A percentile compares a stretch with the other conserved stretches of the same genome.
These are phyloP conservation scores for Penicillium egyptiacum DNA, from an alignment of 495 filamentous ascomycete genomes.

Conservation along the genomic window DNA sequence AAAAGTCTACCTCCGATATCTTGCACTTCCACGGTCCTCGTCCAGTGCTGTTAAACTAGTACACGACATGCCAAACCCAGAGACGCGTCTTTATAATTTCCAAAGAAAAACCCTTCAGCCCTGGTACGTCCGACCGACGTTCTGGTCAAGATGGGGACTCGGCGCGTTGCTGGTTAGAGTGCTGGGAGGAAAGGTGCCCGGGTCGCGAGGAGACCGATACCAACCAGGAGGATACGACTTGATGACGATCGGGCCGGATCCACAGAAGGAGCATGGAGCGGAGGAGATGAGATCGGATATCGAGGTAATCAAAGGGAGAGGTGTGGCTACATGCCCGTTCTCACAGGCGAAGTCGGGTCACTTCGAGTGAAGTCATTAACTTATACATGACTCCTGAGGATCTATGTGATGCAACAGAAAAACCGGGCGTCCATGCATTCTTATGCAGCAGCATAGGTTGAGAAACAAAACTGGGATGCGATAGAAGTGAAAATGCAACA, in stretches of 20 bases:
- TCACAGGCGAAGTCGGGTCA: conserved; percentile 10
- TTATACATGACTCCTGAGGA: neutral
- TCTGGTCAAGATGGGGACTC: conserved; percentile 52
- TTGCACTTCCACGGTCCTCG: conserved; percentile 46
- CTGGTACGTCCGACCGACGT: conserved; percentile 52
- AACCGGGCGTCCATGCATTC: neutral
- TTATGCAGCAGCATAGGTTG: neutral
- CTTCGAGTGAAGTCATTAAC: neutral
- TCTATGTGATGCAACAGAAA: neutral
- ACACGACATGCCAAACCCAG: conserved; percentile 15
- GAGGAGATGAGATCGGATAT: conserved; percentile 36
- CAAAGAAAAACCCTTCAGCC: conserved; percentile 36
- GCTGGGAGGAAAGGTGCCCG: conserved; percentile 44
- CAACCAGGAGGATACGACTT: conserved; percentile 53
- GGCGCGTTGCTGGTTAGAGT: conserved; percentile 44
- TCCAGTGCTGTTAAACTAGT: conserved; percentile 30
- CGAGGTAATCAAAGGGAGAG: conserved; percentile 32
- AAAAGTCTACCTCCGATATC: conserved; percentile 46
- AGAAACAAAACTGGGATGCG: neutral
- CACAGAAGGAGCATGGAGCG: conserved; percentile 49
- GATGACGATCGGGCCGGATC: conserved; percentile 51
- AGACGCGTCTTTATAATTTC: conserved; percentile 20
- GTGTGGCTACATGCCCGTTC: conserved; percentile 25
- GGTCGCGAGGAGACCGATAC: conserved; percentile 44
- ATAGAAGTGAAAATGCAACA: neutral